Conservation (phyloP, 306 rosid species). For the Alnus glutinosa region DNA sequence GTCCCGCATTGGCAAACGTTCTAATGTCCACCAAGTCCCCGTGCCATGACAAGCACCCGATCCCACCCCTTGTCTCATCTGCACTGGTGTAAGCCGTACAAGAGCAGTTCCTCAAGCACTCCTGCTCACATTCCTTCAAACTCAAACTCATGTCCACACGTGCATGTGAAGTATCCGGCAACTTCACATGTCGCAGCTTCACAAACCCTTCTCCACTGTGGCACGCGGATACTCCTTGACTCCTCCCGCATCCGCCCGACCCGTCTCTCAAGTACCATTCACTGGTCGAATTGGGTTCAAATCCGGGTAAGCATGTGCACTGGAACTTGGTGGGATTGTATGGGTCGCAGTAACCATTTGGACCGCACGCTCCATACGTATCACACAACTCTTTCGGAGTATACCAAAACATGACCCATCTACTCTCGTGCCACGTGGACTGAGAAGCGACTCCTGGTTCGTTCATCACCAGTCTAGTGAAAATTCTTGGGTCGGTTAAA, state of each 20-base stretch:
- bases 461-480: constrained; percentile 21
- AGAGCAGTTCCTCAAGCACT: constrained; percentile 57
- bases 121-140: constrained; percentile 35
- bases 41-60: constrained; percentile 67
- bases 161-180: constrained; percentile 53
- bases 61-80: constrained; percentile 34
- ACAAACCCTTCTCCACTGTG: constrained; percentile 66
- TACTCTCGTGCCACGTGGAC: constrained; percentile 35
- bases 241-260: constrained; percentile 59
- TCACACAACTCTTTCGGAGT: constrained; percentile 51
- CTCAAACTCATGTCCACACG: constrained; percentile 24
- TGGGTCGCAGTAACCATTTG: constrained; percentile 48
- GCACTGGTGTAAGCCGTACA: constrained; percentile 56
- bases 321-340: constrained; percentile 25
- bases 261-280: constrained; percentile 51
- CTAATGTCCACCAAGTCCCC: constrained; percentile 48
- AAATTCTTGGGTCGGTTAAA: constrained; percentile 15
- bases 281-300: constrained; percentile 41
- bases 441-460: constrained; percentile 31
- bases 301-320: constrained; percentile 67
- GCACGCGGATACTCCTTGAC: constrained; percentile 38
- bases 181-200: constrained; percentile 40
- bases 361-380: constrained; percentile 50
- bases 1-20: constrained; percentile 45
- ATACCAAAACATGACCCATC: constrained; percentile 48